phyloP scores from a whole-genome alignment of 345 rosid species.

The Eucalyptus regnans region DNA sequence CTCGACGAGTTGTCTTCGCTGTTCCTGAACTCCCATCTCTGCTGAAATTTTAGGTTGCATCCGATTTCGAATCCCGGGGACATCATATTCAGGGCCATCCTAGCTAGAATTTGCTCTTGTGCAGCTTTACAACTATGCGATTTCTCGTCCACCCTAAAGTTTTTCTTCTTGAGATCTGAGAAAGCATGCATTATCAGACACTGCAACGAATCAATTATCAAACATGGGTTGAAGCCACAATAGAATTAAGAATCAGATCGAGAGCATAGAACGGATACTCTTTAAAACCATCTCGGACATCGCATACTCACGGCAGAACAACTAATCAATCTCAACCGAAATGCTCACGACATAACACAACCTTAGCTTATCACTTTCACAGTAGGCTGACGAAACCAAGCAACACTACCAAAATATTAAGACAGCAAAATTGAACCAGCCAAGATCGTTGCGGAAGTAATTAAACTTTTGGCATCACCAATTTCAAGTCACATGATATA shows the following conservation, averaged over 20 bases:
- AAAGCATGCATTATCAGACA: not conserved
- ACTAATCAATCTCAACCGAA: not conserved
- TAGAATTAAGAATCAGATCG: not conserved
- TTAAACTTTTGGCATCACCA: not conserved
- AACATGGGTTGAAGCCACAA: not conserved
- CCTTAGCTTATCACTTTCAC: not conserved
- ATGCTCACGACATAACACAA: not conserved
- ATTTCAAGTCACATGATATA: not conserved
- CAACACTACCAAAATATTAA: not conserved
- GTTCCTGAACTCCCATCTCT: slow-evolving; percentile 42
- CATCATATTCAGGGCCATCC: not conserved
- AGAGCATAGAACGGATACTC: not conserved
- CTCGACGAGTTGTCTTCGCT: slow-evolving; percentile 26
- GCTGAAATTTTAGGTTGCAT: not conserved
- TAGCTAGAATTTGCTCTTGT: not conserved
- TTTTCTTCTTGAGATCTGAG: not conserved
- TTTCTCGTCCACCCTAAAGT: not conserved
- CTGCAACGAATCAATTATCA: not conserved
- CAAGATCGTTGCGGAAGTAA: not conserved
- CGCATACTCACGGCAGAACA: not conserved
- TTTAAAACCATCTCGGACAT: not conserved
- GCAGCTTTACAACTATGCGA: not conserved
- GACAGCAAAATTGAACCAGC: not conserved
- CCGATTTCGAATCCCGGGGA: not conserved
- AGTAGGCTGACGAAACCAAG: not conserved